Evolutionary conservation across 129 eudicot species (phyloP), one percentile per base, ranked within the genome.

Genomic region (Sambucus nigra): DNA sequence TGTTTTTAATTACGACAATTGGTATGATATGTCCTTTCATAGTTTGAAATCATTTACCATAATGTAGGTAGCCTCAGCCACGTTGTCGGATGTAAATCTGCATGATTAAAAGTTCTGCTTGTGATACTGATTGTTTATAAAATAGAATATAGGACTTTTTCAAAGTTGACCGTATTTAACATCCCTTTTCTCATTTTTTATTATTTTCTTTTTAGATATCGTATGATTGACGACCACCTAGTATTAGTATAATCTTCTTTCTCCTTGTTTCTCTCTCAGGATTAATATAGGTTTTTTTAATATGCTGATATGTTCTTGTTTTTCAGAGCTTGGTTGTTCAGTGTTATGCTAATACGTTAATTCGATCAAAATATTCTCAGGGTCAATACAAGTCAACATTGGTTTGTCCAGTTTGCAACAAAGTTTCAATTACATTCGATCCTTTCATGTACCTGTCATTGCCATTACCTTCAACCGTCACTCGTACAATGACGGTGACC

Each of bases 371-470:
- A 48, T 23, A 54, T 58, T 23, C 54, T 48, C 96, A 92, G 99
- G 99, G 99, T 44, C 99, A 92, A 70, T 92, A 92, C 61, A 92
- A 92, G 70, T 92, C 99, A 28, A 92, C 99, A 1, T 61, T 92
- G 65, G 94, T 92, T 53, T 92, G 99, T 64, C 99, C 99, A 31
- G 79, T 24, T 61, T 92, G 99, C 71, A 47, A 56, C 64, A 92
- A 92, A 73, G 75, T 92, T 64, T 92, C 99, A 6, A 80, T 92
- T 6, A 87, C 96, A 21, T 92, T 92, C 47, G 99, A 92, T 57
- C 99, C 99, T 4, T 92, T 92, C 87, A 92, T 92, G 99, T 92
- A 92, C 77, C 64, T 92, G 71, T 82, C 96, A 7, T 73, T 92
- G 74, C 99, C 99, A 2, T 67, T 92, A 61, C 99, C 99, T 56